These are phyloP conservation scores for Chlorociboria aeruginascens DNA, from an alignment of 495 filamentous ascomycete genomes.

Conservation along the genomic window DNA sequence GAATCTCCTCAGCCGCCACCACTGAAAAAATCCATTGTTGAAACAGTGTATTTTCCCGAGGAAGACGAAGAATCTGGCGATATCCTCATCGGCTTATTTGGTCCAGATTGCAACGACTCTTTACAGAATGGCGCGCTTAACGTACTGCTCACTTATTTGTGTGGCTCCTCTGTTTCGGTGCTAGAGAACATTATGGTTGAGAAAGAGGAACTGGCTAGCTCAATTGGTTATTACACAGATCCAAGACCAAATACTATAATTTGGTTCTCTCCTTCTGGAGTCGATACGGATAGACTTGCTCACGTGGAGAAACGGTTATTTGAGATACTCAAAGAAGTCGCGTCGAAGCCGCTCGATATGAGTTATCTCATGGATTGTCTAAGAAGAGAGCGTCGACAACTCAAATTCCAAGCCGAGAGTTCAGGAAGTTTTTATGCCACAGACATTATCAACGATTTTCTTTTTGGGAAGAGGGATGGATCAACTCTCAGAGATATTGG, in stretches of 20 bases:
- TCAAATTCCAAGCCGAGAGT: slow-evolving; percentile 68
- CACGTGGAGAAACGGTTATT: slow-evolving; percentile 80
- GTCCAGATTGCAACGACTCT: slow-evolving; percentile 62
- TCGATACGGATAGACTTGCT: slow-evolving; percentile 73
- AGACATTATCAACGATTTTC: slow-evolving; percentile 77
- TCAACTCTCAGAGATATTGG: slow-evolving; percentile 61
- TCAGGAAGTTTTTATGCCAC: slow-evolving; percentile 64
- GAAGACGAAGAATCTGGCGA: slow-evolving; percentile 91
- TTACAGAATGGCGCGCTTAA: slow-evolving; percentile 54
- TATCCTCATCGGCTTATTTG: slow-evolving; percentile 70
- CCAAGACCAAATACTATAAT: slow-evolving; percentile 70
- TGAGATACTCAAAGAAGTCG: slow-evolving; percentile 67
- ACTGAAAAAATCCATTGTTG: slow-evolving; percentile 53
- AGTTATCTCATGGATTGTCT: slow-evolving; percentile 79
- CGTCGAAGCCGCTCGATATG: slow-evolving; percentile 74
- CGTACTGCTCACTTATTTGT: slow-evolving; percentile 70
- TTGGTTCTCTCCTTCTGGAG: slow-evolving; percentile 69
- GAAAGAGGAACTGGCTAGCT: slow-evolving; percentile 81
- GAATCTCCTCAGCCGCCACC: slow-evolving; percentile 69
- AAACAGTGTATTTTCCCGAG: slow-evolving; percentile 86
- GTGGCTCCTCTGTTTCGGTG: slow-evolving; percentile 83
- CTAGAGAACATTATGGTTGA: slow-evolving; percentile 90
- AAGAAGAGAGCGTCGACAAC: slow-evolving; percentile 59
- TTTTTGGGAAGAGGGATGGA: slow-evolving; percentile 80
- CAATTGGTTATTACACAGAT: slow-evolving; percentile 63